These are phyloP conservation scores for Phytophthora rubi DNA, from an alignment of 352 stramenopile species.

Conservation along the genomic window DNA sequence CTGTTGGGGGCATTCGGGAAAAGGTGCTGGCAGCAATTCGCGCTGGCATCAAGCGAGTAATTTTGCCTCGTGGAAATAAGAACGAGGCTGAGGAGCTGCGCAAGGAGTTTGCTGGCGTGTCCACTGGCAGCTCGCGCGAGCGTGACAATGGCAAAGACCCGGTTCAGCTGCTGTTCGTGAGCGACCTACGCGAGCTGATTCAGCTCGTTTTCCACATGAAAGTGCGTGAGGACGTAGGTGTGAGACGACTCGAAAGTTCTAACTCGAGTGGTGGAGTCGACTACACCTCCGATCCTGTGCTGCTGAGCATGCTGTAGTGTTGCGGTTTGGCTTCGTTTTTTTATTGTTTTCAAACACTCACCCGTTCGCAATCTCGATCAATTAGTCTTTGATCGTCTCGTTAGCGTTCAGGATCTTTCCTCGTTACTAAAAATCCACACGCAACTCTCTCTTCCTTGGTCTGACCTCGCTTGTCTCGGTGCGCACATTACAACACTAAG, in stretches of 20 bases:
- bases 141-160: constrained; percentile 31
- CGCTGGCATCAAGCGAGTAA: constrained; percentile 83
- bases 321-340: constrained; percentile 22
- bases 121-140: constrained; percentile 23
- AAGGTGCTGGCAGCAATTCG: constrained; percentile 90
- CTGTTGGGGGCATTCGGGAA: constrained; percentile 91
- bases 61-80: constrained; percentile 78
- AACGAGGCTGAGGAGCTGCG: constrained; percentile 75
- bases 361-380: constrained; percentile 21
- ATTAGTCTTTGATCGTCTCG: constrained; percentile 19
- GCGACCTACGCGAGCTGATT: constrained; percentile 68
- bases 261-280: constrained; percentile 22
- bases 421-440: constrained; percentile 19
- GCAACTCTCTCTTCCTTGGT: constrained; percentile 4
- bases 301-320: constrained; percentile 61
- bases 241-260: constrained; percentile 16
- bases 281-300: constrained; percentile 36
- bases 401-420: constrained; percentile 13
- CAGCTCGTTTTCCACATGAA: constrained; percentile 75
- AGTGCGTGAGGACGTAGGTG: constrained; percentile 45
- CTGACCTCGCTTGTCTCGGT: constrained; percentile 11
- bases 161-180: constrained; percentile 74
- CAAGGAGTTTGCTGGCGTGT: constrained; percentile 56
- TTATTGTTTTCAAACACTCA: constrained; percentile 27
- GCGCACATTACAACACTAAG: constrained; percentile 14